A percentile compares a stretch with the other conserved stretches of the same genome.
Conservation (phyloP, 768 basidiomycete species). For the Ephemerocybe angulata region DNA sequence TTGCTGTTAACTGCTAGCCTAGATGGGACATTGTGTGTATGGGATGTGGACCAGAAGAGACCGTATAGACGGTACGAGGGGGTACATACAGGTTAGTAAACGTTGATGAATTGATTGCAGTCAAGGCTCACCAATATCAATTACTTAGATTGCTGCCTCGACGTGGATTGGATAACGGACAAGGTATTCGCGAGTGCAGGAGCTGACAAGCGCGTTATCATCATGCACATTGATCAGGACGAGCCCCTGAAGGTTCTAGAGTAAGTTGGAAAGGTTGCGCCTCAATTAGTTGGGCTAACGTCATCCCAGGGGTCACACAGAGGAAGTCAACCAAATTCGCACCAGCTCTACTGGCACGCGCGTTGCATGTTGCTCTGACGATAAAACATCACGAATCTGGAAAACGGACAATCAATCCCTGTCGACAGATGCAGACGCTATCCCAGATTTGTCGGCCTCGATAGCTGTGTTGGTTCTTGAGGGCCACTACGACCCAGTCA, state of each 20-base stretch:
- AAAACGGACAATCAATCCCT: constrained; percentile 49
- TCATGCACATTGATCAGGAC: constrained; percentile 51
- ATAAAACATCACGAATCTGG: constrained; percentile 77
- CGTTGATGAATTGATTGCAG: not conserved
- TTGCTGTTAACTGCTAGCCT: constrained; percentile 76
- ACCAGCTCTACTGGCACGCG: constrained; percentile 62
- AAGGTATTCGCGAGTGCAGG: constrained; percentile 70
- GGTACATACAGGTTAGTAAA: constrained; percentile 54
- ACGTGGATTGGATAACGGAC: constrained; percentile 76
- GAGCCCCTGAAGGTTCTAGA: constrained; percentile 58
- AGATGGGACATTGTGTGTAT: constrained; percentile 74
- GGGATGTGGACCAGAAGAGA: constrained; percentile 64
- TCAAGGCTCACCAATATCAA: not conserved
- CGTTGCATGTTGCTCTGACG: constrained; percentile 80
- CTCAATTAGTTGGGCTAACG: no score
- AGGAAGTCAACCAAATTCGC: constrained; percentile 78
- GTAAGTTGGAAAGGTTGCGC: no score
- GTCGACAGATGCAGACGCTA: constrained; percentile 31
- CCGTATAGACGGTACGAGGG: constrained; percentile 62
- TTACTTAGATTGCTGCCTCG: constrained; percentile 66
- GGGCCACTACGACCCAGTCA: constrained; percentile 67
- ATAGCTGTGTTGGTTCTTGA: constrained; percentile 43
- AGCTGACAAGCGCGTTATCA: constrained; percentile 60
- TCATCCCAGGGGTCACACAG: constrained; percentile 59
- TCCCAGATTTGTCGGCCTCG: constrained; percentile 38